Evolutionary conservation across 371 early-diverging fungal genomes (phyloP).

Genomic region (Rhizopus sp.): DNA sequence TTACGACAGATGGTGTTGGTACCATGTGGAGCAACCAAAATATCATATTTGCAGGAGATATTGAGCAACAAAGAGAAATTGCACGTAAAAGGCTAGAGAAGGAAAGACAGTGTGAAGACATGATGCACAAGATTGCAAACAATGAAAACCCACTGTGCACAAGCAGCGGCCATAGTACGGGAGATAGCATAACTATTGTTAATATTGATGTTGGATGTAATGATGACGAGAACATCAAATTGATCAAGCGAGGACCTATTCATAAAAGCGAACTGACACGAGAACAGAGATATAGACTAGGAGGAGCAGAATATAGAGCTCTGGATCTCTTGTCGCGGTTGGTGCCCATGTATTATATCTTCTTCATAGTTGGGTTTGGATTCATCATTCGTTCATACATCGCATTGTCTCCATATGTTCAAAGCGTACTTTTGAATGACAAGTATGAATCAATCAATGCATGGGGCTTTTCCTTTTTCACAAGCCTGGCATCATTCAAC

Average conservation of each 20-base stretch:
- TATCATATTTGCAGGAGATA: slow-evolving; percentile 49
- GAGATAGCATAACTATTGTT: neutral
- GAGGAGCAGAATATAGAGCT: slow-evolving; percentile 51
- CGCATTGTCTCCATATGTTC: slow-evolving; percentile 34
- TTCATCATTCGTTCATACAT: slow-evolving; percentile 38
- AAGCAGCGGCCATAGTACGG: slow-evolving; percentile 4
- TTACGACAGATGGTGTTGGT: neutral
- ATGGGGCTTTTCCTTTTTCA: slow-evolving; percentile 45
- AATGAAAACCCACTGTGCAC: neutral
- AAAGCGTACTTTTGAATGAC: slow-evolving; percentile 28
- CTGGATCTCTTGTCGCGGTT: slow-evolving; percentile 37
- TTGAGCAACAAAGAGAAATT: slow-evolving; percentile 39
- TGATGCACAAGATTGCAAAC: slow-evolving; percentile 17
- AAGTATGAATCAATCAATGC: slow-evolving; percentile 21
- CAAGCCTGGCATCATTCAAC: slow-evolving; percentile 36
- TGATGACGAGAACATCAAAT: slow-evolving; percentile 30
- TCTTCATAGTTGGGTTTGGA: slow-evolving; percentile 28
- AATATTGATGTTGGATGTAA: slow-evolving; percentile 1
- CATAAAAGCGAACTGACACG: slow-evolving; percentile 47
- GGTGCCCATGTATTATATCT: slow-evolving; percentile 42
- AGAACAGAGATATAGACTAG: slow-evolving; percentile 45
- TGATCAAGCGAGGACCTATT: slow-evolving; percentile 42
- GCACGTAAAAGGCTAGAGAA: slow-evolving; percentile 40
- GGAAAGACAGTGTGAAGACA: slow-evolving; percentile 37
- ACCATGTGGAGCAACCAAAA: slow-evolving; percentile 17